Evolutionary conservation across 2,329 filamentous ascomycete genomes (phyloP).

Genomic region (Periconia sp.): DNA sequence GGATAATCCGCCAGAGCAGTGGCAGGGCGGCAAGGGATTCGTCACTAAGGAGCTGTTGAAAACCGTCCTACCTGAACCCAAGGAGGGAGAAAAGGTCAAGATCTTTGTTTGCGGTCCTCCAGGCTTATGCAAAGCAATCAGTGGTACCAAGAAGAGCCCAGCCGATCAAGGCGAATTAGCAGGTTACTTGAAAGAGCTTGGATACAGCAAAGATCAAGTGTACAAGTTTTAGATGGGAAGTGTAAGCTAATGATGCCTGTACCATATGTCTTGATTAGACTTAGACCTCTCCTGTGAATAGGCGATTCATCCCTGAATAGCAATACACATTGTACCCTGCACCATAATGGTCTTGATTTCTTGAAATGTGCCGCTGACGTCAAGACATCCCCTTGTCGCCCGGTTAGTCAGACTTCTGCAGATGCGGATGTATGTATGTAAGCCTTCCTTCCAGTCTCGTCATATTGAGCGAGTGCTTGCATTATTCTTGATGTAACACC

Average conservation of each 20-base stretch:
- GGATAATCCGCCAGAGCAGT: conserved; percentile 80
- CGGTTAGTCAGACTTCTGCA: too few relatives aligned
- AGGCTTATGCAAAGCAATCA: conserved; percentile 90
- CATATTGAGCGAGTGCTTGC: too few relatives aligned
- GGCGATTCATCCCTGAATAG: background rate
- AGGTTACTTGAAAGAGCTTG: conserved; percentile 82
- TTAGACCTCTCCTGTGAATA: conserved; percentile 9
- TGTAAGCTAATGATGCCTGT: conserved; percentile 16
- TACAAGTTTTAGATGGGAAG: conserved; percentile 67
- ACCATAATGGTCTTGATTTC: too few relatives aligned
- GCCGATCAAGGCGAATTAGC: conserved; percentile 89
- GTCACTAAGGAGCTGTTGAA: conserved; percentile 93
- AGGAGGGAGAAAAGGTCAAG: conserved; percentile 85
- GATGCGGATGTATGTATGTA: too few relatives aligned
- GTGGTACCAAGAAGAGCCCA: conserved; percentile 88
- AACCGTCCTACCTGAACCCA: conserved; percentile 91
- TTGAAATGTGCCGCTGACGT: too few relatives aligned
- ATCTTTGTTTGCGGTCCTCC: conserved; percentile 95
- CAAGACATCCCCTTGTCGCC: too few relatives aligned
- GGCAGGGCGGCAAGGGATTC: conserved; percentile 77
- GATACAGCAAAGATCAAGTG: conserved; percentile 86
- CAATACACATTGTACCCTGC: background rate
- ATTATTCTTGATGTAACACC: too few relatives aligned
- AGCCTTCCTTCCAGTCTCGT: too few relatives aligned
- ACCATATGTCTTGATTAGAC: conserved; percentile 27